phyloP scores from a whole-genome alignment of 208 protist genomes.

The Plasmodiophora brassicae region DNA sequence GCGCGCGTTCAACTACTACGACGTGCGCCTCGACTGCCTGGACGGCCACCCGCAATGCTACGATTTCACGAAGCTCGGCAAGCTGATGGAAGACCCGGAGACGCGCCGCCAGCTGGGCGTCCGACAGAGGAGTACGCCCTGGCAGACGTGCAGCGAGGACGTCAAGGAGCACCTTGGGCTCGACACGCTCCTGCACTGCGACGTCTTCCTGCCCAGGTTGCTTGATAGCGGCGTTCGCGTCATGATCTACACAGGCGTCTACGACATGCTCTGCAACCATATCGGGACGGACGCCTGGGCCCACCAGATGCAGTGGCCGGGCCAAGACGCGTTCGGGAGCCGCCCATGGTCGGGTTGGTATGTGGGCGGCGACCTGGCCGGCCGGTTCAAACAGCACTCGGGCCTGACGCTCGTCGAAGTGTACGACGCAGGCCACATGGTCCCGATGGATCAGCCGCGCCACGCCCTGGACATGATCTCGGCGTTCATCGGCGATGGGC shows the following conservation, averaged over 20 bases:
- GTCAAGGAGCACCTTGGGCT: background rate
- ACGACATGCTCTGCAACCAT: conserved; percentile 83
- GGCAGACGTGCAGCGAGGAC: conserved; percentile 20
- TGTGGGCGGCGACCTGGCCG: conserved; percentile 33
- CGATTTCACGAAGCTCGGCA: conserved; percentile 60
- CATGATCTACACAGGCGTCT: conserved; percentile 80
- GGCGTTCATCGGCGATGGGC: background rate
- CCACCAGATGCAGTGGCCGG: conserved; percentile 66
- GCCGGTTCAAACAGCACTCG: background rate
- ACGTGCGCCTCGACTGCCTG: conserved; percentile 47
- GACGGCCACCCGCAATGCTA: conserved; percentile 67
- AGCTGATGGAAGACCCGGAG: conserved; percentile 63
- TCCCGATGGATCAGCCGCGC: conserved; percentile 44
- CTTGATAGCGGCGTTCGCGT: conserved; percentile 67
- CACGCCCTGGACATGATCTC: conserved; percentile 12
- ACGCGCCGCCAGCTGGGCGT: conserved; percentile 66
- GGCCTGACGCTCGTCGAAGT: conserved; percentile 50
- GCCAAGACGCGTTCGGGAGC: conserved; percentile 60
- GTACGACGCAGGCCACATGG: conserved; percentile 52
- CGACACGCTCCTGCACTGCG: conserved; percentile 70
- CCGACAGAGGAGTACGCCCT: background rate
- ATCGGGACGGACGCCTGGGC: conserved; percentile 77
- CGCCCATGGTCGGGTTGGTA: conserved; percentile 47
- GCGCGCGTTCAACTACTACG: conserved; percentile 69
- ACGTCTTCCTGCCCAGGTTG: conserved; percentile 63